Evolutionary conservation across 2,329 filamentous ascomycete species (phyloP).

Genomic region (Colletotrichum theobromicola): DNA sequence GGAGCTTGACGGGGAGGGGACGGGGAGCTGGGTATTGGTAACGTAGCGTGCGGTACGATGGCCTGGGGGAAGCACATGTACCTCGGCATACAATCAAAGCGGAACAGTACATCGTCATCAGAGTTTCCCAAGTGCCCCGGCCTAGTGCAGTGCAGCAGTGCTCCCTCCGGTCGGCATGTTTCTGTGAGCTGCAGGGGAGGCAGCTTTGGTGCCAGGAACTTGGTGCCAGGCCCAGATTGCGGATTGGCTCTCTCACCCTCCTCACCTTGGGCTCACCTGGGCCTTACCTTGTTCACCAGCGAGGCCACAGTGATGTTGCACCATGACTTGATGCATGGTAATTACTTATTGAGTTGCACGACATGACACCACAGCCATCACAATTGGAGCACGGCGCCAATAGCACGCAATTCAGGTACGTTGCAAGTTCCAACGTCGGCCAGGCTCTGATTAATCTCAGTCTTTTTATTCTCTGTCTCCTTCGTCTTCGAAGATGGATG

Average conservation of each 20-base stretch:
- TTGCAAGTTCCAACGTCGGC: no score
- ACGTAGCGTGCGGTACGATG: neutral
- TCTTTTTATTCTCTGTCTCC: neutral
- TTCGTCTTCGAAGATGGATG: neutral
- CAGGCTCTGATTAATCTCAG: neutral
- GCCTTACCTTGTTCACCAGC: neutral
- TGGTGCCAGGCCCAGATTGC: neutral
- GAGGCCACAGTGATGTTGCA: neutral
- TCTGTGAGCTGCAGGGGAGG: neutral
- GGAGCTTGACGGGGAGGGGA: neutral
- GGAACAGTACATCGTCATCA: neutral
- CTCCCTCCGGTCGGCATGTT: slow-evolving; percentile 3
- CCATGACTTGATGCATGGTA: neutral
- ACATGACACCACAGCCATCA: neutral
- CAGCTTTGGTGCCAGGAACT: slow-evolving; percentile 1
- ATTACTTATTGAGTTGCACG: neutral
- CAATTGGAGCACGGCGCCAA: neutral
- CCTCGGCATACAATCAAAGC: neutral
- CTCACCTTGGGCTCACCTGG: slow-evolving; percentile 3
- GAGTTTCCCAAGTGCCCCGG: neutral
- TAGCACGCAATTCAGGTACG: neutral
- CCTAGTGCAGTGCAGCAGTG: neutral
- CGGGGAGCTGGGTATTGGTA: neutral
- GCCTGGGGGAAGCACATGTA: neutral
- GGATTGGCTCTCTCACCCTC: neutral